These are phyloP conservation scores for Thuja plicata DNA, from an alignment of 83 land plant species.

Conservation along the genomic window DNA sequence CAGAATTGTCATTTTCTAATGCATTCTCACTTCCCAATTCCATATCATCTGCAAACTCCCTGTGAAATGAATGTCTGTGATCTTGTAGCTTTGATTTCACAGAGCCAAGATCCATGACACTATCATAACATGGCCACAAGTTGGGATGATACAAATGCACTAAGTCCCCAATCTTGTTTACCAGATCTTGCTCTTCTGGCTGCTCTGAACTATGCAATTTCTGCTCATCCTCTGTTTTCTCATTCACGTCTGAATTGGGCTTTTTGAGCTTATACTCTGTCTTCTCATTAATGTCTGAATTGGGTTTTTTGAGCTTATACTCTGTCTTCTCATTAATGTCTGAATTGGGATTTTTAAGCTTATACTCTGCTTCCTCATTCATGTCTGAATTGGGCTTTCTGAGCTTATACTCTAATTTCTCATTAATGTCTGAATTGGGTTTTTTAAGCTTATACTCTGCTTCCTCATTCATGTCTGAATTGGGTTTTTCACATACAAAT, in stretches of 20 bases:
- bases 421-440: too few relatives aligned
- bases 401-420: too few relatives aligned
- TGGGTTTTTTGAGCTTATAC: background rate
- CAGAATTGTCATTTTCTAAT: constrained; percentile 38
- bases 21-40: constrained; percentile 53
- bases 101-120: constrained; percentile 56
- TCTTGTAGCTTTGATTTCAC: constrained; percentile 31
- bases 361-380: background rate
- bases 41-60: constrained; percentile 62
- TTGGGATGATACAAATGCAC: background rate
- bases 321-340: too few relatives aligned
- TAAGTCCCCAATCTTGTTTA: too few relatives aligned
- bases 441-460: too few relatives aligned
- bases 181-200: background rate
- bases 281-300: background rate
- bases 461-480: background rate
- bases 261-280: too few relatives aligned
- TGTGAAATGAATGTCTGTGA: constrained; percentile 29
- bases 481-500: background rate
- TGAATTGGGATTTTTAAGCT: too few relatives aligned
- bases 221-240: background rate
- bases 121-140: constrained; percentile 18
- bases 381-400: background rate
- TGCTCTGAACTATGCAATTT: background rate
- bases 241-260: too few relatives aligned